Base-by-base conservation (phyloP, 202 grass and related monocot genomes). In the Panicum virgatum region DNA sequence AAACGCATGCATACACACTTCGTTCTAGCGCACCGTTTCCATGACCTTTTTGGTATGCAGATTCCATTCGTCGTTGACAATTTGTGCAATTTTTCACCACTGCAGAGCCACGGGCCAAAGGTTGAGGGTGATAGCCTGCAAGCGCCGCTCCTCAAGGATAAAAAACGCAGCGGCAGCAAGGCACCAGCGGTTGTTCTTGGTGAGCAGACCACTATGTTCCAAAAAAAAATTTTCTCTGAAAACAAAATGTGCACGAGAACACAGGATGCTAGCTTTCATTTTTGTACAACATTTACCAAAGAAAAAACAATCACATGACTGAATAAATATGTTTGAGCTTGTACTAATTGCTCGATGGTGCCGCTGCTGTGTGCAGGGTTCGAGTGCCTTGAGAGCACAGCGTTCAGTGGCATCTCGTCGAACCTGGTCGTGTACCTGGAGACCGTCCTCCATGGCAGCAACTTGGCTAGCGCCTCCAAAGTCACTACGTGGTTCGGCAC, bases 301-400 rank as follows among this genome's bases (percentile, higher is more conserved):
- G n/a, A 32, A 54, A 0, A 65, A n/a, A n/a, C n/a, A n/a, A n/a
- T n/a, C 14, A 38, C n/a, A 12, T 0, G 48, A 72, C 10, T 9
- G 4, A 27, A 43, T 34, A 0, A 62, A 19, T 47, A 1, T 11
- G 0, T 13, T 46, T 34, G 12, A 34, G 11, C 5, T 7, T 5
- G 5, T 32, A 50, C 26, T 72, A 25, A 18, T 72, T n/a, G n/a
- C n/a, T n/a, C 42, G 15, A 38, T 67, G 34, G 7, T 56, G 2
- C 19, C 71, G 22, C 2, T 84, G 38, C 14, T 88, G 59, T 76
- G 13, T 92, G 50, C 80, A 97, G 94, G 88, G 20, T 90, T 94
- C 83, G 81, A 92, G 73, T 97, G 87, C 66, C 69, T 97, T 57
- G 94, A 97, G 47, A 94, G 94, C 83, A 89, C 85, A 36, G 92